Evolutionary conservation across 2,329 filamentous ascomycete genomes (phyloP), one percentile per base, ranked within the genome.

Genomic region (Iodosphaeria phyllophila): DNA sequence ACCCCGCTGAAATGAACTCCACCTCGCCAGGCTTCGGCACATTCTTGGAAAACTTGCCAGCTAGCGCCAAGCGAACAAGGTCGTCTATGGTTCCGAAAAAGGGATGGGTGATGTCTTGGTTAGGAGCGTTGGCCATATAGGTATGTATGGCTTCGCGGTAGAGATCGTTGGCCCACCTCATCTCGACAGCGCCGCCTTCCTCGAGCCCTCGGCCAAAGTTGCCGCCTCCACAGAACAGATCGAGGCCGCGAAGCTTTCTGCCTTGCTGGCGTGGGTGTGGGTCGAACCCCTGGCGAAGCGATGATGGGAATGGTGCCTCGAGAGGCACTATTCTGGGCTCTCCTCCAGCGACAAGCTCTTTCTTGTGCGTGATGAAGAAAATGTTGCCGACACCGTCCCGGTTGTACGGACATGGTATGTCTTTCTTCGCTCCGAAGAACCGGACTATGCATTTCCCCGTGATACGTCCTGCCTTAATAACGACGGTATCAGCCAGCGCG

Each of bases 211-310:
- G 60, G 5, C 78, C 79, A 25, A 89, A 69, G 26, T 74, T 82
- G 0, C 80, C 79, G 11, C 74, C 73, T 1, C 80, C 80, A 34
- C 74, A 80, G 38, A 80, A 91, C 0, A 89, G 50, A 32, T 82
- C 76, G 4, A 86, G 47, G 0, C 72, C 74, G 5, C 51, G 52
- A 6, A 78, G 51, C 29, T 54, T 56, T 11, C 31, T 1, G 30
- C 28, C 41, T 20, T 24, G 29, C 28, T 5, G 30, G 16, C 2
- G 31, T 1, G 12, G 12, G 0, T 28, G 24, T 0, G 65, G 61
- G 32, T 72, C 50, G 20, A 65, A 64, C 0, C 69, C 70, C 43
- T 76, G 61, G 0, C 48, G 54, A 3, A 74, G 4, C 37, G 39
- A 5, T 27, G 18, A 0, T 51, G 54, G 13, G 2, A 30, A 20